These are phyloP conservation scores for Ceratobasidium sp. DNA, from an alignment of 1,284 basidiomycete genomes.

Conservation along the genomic window DNA sequence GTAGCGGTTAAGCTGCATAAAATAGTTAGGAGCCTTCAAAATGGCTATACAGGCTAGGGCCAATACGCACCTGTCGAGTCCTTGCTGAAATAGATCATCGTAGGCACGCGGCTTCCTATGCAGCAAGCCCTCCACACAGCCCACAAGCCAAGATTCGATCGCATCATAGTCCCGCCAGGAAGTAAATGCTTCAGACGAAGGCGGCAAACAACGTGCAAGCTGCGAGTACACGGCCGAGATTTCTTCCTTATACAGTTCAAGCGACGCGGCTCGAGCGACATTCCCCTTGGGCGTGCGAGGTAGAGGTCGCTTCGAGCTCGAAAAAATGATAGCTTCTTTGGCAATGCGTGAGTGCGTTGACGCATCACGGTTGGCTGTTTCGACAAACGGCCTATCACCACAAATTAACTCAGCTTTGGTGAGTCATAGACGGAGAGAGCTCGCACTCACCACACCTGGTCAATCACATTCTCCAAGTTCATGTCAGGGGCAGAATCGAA, in stretches of 20 bases:
- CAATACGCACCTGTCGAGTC: slow-evolving; percentile 22
- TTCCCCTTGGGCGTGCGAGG: slow-evolving; percentile 44
- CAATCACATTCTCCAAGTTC: slow-evolving; percentile 51
- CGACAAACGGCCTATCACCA: slow-evolving; percentile 51
- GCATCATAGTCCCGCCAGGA: slow-evolving; percentile 18
- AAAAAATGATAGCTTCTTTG: slow-evolving; percentile 50
- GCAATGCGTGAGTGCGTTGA: slow-evolving; percentile 56
- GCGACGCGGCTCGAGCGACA: slow-evolving; percentile 35
- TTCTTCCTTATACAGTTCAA: slow-evolving; percentile 43
- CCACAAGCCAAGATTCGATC: slow-evolving; percentile 19
- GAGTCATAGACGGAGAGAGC: not conserved
- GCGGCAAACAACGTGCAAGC: slow-evolving; percentile 3
- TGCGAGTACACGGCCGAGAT: slow-evolving; percentile 44
- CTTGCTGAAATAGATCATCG: slow-evolving; percentile 39
- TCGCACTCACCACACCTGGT: slow-evolving; percentile 53
- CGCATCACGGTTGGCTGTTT: slow-evolving; percentile 55
- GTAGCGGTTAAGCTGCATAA: slow-evolving; percentile 18
- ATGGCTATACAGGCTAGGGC: no score
- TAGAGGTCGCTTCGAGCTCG: slow-evolving; percentile 5
- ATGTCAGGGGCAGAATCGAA: slow-evolving; percentile 52
- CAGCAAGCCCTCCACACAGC: slow-evolving; percentile 1
- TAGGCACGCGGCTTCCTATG: not conserved
- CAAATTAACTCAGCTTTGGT: not conserved
- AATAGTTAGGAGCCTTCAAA: not conserved
- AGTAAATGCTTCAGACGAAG: not conserved